phyloP scores from a whole-genome alignment of 2,329 filamentous ascomycete species.

The Diaporthe vaccinii region DNA sequence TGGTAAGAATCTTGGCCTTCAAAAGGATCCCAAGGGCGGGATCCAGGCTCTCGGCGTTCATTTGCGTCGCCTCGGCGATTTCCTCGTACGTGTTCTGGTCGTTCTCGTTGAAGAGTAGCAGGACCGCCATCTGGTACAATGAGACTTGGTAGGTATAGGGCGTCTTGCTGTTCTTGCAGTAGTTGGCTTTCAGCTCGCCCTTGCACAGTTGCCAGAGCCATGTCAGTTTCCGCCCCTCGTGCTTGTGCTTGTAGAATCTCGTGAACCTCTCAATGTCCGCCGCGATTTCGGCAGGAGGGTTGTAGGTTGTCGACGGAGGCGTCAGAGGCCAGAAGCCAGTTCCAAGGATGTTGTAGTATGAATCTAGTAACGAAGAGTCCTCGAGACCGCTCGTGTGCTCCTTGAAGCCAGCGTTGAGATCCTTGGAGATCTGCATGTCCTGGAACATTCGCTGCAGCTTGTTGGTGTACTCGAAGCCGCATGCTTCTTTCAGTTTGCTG shows the following conservation, averaged over 20 bases:
- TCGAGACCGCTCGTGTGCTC: conserved; percentile 78
- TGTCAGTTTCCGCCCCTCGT: conserved; percentile 94
- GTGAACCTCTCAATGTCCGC: conserved; percentile 91
- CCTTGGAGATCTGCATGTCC: conserved; percentile 98
- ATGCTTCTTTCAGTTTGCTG: conserved; percentile 97
- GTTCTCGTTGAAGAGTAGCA: conserved; percentile 93
- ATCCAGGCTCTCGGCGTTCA: conserved; percentile 87
- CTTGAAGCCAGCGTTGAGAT: conserved; percentile 91
- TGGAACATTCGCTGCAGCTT: conserved; percentile 99
- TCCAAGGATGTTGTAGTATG: conserved; percentile 91
- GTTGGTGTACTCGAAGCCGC: conserved; percentile 99
- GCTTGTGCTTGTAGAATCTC: conserved; percentile 95
- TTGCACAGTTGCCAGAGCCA: conserved; percentile 99
- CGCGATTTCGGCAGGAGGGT: conserved; percentile 85
- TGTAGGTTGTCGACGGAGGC: conserved; percentile 88
- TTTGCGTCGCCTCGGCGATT: conserved; percentile 83
- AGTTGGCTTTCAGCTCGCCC: conserved; percentile 94
- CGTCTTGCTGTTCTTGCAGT: conserved; percentile 89
- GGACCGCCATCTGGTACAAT: conserved; percentile 96
- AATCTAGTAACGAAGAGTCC: conserved; percentile 81
- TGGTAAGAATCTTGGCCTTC: conserved; percentile 90
- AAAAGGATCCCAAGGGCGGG: conserved; percentile 87
- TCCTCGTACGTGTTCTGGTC: conserved; percentile 90
- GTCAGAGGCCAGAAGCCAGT: conserved; percentile 98
- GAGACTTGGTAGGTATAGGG: conserved; percentile 98